These are phyloP conservation scores for Carpediemonas membranifera DNA, from an alignment of 78 protist genomes.

Conservation along the genomic window DNA sequence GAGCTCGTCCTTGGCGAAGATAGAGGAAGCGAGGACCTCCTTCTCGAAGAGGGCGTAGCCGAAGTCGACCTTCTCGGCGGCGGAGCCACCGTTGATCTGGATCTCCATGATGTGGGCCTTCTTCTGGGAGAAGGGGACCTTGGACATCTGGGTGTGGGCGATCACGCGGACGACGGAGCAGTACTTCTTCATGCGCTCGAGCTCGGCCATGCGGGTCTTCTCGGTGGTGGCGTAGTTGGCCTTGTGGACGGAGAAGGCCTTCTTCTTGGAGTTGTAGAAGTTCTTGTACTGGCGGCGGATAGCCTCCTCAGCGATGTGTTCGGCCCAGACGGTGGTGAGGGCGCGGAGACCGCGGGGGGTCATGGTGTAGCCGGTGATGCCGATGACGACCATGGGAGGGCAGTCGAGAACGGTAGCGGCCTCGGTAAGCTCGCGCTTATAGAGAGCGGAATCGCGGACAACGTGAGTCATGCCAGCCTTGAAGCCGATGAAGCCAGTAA, in stretches of 20 bases:
- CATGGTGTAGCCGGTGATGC: conserved; percentile 93
- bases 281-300: conserved; percentile 88
- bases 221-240: conserved; percentile 79
- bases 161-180: conserved; percentile 91
- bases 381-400: conserved; percentile 96
- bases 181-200: conserved; percentile 83
- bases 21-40: conserved; percentile 67
- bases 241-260: too few species aligned
- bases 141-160: conserved; percentile 91
- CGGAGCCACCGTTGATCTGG: conserved; percentile 98
- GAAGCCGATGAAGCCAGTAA: conserved; percentile 96
- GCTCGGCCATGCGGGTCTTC: too few species aligned
- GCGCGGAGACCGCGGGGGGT: conserved; percentile 89
- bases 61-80: conserved; percentile 86
- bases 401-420: conserved; percentile 95
- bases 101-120: conserved; percentile 98
- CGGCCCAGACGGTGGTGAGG: conserved; percentile 96
- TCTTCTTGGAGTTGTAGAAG: conserved; percentile 63
- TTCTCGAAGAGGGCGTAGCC: conserved; percentile 82
- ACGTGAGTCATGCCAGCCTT: conserved; percentile 99
- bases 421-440: conserved; percentile 92
- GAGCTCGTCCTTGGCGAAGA: conserved; percentile 81
- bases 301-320: conserved; percentile 66
- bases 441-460: conserved; percentile 66
- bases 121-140: conserved; percentile 78